Evolutionary conservation across 2,329 filamentous ascomycete species (phyloP).

Genomic region (Cladobotryum mycophilum): DNA sequence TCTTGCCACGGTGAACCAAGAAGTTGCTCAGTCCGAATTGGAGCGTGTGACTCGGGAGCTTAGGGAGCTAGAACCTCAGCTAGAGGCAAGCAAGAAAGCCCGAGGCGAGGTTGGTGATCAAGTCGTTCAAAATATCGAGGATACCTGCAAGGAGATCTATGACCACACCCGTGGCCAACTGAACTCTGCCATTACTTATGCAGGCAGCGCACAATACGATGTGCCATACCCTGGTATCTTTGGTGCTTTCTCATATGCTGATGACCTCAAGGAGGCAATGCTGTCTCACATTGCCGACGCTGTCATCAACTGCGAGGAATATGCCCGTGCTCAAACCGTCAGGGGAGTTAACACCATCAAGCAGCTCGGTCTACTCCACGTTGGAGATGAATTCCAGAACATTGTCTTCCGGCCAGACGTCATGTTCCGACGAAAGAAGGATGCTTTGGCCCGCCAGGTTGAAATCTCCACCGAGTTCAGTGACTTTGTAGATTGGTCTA

Average conservation of each 20-base stretch:
- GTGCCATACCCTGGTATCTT: slow-evolving; percentile 84
- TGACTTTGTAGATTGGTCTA: slow-evolving; percentile 89
- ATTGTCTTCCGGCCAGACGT: slow-evolving; percentile 84
- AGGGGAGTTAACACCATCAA: slow-evolving; percentile 82
- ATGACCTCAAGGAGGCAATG: slow-evolving; percentile 89
- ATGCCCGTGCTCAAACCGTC: slow-evolving; percentile 72
- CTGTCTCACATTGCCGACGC: slow-evolving; percentile 77
- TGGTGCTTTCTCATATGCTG: slow-evolving; percentile 82
- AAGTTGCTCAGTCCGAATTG: slow-evolving; percentile 79
- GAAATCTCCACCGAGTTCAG: slow-evolving; percentile 80
- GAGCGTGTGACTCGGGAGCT: slow-evolving; percentile 77
- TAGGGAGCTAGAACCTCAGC: slow-evolving; percentile 73
- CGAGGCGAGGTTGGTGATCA: slow-evolving; percentile 73
- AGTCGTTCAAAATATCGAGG: slow-evolving; percentile 75
- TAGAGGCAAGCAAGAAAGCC: slow-evolving; percentile 77
- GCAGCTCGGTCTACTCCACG: slow-evolving; percentile 77
- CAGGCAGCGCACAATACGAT: slow-evolving; percentile 68
- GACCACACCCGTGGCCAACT: slow-evolving; percentile 72
- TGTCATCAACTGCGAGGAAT: slow-evolving; percentile 74
- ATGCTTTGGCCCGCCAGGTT: slow-evolving; percentile 76
- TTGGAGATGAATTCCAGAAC: slow-evolving; percentile 80
- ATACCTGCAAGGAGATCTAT: slow-evolving; percentile 80
- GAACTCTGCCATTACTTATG: slow-evolving; percentile 65
- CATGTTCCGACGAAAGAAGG: slow-evolving; percentile 84
- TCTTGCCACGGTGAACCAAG: slow-evolving; percentile 78